Conservation (phyloP, 2,329 filamentous ascomycete species). For the Alternaria sp. region DNA sequence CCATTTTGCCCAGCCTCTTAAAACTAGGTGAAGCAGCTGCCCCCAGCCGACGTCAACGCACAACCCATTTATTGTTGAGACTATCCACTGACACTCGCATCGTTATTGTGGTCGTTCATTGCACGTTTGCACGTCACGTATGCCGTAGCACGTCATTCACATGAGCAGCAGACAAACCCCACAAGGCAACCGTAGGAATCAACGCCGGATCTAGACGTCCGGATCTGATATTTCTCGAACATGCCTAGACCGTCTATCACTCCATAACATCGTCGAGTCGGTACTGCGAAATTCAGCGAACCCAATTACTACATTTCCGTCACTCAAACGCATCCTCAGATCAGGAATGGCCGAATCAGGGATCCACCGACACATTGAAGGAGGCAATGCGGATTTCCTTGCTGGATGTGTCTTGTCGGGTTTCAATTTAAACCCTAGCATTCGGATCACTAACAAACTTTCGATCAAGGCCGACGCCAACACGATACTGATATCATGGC, state of each 20-base stretch:
- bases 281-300: background rate
- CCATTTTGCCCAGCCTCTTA: too few species aligned
- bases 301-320: background rate
- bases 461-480: constrained; percentile 20
- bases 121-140: background rate
- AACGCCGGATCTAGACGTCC: background rate
- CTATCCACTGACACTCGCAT: background rate
- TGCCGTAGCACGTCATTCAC: background rate
- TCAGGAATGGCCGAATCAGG: constrained; percentile 5
- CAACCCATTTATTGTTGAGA: background rate
- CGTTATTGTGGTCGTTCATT: background rate
- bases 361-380: constrained; percentile 14
- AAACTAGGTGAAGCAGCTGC: too few species aligned
- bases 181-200: background rate
- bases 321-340: background rate
- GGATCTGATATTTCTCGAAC: background rate
- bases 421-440: constrained; percentile 7
- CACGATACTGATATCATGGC: constrained; percentile 17
- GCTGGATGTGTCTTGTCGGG: constrained; percentile 12
- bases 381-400: constrained; percentile 9
- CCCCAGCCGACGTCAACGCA: background rate
- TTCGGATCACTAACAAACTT: constrained; percentile 13
- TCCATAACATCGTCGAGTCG: background rate
- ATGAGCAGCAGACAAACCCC: background rate
- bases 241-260: background rate